Conservation (phyloP, 192 early-diverging fungal species). For the Helicostylum pulchrum region DNA sequence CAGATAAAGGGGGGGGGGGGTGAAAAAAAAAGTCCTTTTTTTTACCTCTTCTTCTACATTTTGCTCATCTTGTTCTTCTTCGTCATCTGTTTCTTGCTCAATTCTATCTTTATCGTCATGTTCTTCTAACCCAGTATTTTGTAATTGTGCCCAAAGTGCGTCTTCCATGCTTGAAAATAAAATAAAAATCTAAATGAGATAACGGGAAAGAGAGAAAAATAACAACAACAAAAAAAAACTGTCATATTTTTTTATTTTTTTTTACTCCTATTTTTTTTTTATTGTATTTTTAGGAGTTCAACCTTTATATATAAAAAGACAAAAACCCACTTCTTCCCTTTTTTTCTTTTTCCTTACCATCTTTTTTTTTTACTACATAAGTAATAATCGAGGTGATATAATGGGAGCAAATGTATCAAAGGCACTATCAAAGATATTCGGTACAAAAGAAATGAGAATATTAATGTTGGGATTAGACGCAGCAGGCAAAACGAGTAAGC, state of each 20-base stretch:
- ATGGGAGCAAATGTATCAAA: constrained; percentile 86
- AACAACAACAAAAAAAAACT: background rate
- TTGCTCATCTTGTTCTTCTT: background rate
- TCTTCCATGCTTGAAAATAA: constrained; percentile 22
- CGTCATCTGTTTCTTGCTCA: constrained; percentile 2
- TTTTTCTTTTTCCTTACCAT: background rate
- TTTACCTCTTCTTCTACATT: constrained; percentile 6
- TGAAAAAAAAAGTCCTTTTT: background rate
- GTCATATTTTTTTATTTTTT: background rate
- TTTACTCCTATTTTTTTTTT: background rate
- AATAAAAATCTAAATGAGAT: background rate
- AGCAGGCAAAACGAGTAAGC: constrained; percentile 86
- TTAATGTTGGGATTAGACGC: constrained; percentile 93
- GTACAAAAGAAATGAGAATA: constrained; percentile 95
- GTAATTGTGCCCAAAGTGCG: constrained; percentile 21
- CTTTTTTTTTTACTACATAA: background rate
- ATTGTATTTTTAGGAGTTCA: background rate
- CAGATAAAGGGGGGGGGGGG: background rate
- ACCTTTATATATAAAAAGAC: background rate
- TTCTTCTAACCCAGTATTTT: constrained; percentile 15
- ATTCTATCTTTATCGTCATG: constrained; percentile 16
- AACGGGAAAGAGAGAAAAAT: background rate
- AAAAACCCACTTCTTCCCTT: too few relatives aligned
- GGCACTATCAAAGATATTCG: constrained; percentile 74
- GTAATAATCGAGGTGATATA: constrained; percentile 6